A percentile compares a stretch with the other conserved stretches of the same genome.
Conservation (phyloP, 2,329 filamentous ascomycete species). For the Rhynchosporium graminicola region DNA sequence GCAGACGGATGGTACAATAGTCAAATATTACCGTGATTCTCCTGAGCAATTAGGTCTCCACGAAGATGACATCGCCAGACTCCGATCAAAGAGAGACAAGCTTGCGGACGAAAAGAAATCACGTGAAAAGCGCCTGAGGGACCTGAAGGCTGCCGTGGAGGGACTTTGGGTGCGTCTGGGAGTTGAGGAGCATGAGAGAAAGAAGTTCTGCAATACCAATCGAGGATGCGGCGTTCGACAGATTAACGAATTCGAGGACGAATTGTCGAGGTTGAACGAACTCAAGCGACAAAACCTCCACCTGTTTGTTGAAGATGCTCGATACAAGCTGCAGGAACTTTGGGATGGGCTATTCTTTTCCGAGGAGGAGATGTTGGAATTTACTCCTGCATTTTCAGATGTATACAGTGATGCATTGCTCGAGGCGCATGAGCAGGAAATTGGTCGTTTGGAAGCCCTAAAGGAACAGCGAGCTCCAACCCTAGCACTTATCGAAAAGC, state of each 20-base stretch:
- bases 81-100: constrained; percentile 76
- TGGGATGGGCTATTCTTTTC: constrained; percentile 95
- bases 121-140: constrained; percentile 73
- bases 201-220: constrained; percentile 82
- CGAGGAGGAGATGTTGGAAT: constrained; percentile 98
- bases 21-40: constrained; percentile 85
- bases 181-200: constrained; percentile 79
- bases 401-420: constrained; percentile 95
- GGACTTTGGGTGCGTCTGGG: constrained; percentile 85
- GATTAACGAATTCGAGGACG: constrained; percentile 95
- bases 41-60: constrained; percentile 94
- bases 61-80: constrained; percentile 75
- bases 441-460: constrained; percentile 75
- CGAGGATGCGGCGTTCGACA: constrained; percentile 87
- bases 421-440: constrained; percentile 92
- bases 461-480: constrained; percentile 86
- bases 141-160: constrained; percentile 78
- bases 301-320: constrained; percentile 91
- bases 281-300: constrained; percentile 94
- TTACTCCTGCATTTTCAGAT: constrained; percentile 94
- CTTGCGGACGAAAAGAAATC: constrained; percentile 84
- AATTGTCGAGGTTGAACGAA: constrained; percentile 82
- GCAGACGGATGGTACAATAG: constrained; percentile 83
- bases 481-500: constrained; percentile 77
- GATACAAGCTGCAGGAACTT: constrained; percentile 86